These are phyloP conservation scores for Cercospora nicotianae DNA, from an alignment of 2,329 filamentous ascomycete genomes.

Conservation along the genomic window DNA sequence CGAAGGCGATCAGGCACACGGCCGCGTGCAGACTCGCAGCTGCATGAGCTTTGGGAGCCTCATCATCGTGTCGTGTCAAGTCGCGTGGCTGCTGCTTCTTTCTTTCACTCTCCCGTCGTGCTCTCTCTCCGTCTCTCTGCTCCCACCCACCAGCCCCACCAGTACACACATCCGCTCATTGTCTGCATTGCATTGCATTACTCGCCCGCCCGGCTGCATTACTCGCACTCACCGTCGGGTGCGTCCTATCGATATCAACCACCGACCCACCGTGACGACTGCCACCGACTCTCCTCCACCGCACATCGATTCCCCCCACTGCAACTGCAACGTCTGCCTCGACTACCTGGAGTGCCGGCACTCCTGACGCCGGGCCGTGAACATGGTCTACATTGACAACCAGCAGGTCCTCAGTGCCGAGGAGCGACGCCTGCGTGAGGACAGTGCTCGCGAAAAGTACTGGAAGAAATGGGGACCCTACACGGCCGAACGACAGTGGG, in stretches of 20 bases:
- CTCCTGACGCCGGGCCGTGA: constrained; percentile 22
- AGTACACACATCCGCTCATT: not conserved
- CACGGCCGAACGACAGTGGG: constrained; percentile 92
- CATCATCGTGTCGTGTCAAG: not conserved
- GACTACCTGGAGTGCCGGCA: constrained; percentile 12
- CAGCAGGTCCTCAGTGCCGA: constrained; percentile 86
- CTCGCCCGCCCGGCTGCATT: not conserved
- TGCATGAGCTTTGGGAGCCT: not conserved
- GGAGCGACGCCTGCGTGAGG: constrained; percentile 84
- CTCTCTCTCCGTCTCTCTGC: not conserved
- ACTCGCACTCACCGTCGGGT: not conserved
- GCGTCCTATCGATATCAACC: constrained; percentile 3
- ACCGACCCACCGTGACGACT: not conserved
- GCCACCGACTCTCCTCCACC: not conserved
- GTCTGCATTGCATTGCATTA: constrained; percentile 4
- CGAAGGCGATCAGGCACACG: not conserved
- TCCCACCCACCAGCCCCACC: not conserved
- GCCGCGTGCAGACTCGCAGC: not conserved
- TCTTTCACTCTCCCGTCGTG: not conserved
- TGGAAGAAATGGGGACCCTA: constrained; percentile 99
- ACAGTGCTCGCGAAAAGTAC: constrained; percentile 79
- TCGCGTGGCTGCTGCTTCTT: constrained; percentile 1
- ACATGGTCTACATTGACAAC: constrained; percentile 86
- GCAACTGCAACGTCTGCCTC: not conserved
- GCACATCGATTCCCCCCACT: constrained; percentile 1